Percentiles rank a stretch among this genome's conserved stretches.
phyloP scores from a whole-genome alignment of 2,329 filamentous ascomycete genomes.

The Aspergillus cejpii region DNA sequence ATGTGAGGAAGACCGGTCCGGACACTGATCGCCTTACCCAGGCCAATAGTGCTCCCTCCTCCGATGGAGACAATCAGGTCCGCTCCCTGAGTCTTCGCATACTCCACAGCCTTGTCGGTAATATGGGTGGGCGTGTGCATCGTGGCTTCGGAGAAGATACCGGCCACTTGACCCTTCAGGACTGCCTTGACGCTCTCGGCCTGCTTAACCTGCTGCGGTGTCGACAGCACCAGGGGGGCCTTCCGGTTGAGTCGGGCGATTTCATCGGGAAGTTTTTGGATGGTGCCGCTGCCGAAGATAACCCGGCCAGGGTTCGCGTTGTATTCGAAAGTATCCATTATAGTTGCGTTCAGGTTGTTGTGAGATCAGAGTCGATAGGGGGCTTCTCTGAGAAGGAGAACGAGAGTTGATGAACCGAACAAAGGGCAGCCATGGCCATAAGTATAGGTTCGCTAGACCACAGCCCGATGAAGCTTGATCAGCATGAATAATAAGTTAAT shows the following conservation, averaged over 20 bases:
- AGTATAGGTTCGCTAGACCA: background rate
- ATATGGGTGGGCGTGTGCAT: slow-evolving; percentile 58
- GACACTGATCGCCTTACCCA: slow-evolving; percentile 54
- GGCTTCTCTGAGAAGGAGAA: too few relatives aligned
- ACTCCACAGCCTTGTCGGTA: slow-evolving; percentile 51
- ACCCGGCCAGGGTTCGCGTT: slow-evolving; percentile 49
- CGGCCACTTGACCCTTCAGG: slow-evolving; percentile 44
- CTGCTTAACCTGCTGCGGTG: slow-evolving; percentile 46
- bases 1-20: slow-evolving; percentile 52
- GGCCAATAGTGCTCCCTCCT: slow-evolving; percentile 55
- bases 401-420: background rate
- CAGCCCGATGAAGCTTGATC: slow-evolving; percentile 13
- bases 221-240: slow-evolving; percentile 52
- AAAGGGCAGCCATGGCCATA: background rate
- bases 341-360: background rate
- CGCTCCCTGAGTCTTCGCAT: slow-evolving; percentile 41
- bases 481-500: slow-evolving; percentile 19
- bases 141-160: slow-evolving; percentile 50
- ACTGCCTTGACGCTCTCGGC: slow-evolving; percentile 42
- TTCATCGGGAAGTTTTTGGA: slow-evolving; percentile 45
- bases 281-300: slow-evolving; percentile 51
- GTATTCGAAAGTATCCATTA: slow-evolving; percentile 53
- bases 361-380: background rate
- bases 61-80: slow-evolving; percentile 57
- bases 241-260: slow-evolving; percentile 43